Evolutionary conservation across 2,329 filamentous ascomycete species (phyloP), one percentile per base, ranked within the genome.

Genomic region (Pseudocercospora pini-densiflorae): DNA sequence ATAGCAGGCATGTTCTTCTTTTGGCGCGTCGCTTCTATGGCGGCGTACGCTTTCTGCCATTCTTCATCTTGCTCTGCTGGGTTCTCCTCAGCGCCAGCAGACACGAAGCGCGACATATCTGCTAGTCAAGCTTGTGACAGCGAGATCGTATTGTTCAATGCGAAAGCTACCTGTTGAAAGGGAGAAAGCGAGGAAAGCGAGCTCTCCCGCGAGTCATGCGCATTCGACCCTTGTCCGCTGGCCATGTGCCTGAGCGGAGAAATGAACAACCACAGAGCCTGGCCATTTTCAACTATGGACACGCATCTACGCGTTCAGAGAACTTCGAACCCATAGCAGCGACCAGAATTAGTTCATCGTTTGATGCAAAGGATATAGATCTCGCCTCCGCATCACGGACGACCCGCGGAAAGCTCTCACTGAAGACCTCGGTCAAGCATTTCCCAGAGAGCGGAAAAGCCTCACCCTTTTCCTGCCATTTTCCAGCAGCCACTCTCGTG

Each of bases 31-130:
- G 84, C 85, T 19, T 90, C 89, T 19, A 93, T 83, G 68, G 90
- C 86, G 54, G 82, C 79, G 77, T 91, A 87, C 12, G 89, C 90
- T 36, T 82, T 81, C 70, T 87, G 85, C 90, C 90, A 92, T 66
- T 88, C 88, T 36, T 81, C 80, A 68, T 85, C 81, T 71, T 82
- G 79, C 70, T 82, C 77, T 5, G 77, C 78, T 31, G 82, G 80
- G 12, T 55, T 23, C 64, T 84, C 83, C 65, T 84, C 81, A 1
- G 80, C 83, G 31, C 83, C 83, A n/a, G 81, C 84, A 47, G 83
- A 83, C 40, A 86, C 81, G 72, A 86, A 86, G 59, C 83, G 82
- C 24, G 83, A 85, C 77, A 85, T 83, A 16, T 27, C 5, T 4
- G 14, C 7, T 6, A 43, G n/a, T 21, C 24, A 29, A 7, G n/a